These are phyloP conservation scores for Candolleomyces efflorescens DNA, from an alignment of 768 basidiomycete genomes.

Conservation along the genomic window DNA sequence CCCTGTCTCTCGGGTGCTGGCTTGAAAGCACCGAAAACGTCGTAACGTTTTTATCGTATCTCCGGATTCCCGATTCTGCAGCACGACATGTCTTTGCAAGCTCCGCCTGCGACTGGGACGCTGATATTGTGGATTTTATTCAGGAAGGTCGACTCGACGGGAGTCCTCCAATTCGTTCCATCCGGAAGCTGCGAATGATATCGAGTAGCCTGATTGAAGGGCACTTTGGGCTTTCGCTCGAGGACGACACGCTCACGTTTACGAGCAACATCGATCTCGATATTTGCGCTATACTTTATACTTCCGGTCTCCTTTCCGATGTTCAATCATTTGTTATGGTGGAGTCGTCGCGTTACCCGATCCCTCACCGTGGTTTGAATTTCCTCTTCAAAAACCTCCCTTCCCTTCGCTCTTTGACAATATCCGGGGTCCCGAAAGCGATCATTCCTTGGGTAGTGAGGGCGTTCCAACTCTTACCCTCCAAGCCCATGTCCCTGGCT, in stretches of 20 bases:
- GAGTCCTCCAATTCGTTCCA: not conserved
- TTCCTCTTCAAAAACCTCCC: not conserved
- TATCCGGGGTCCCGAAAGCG: not conserved
- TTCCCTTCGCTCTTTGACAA: not conserved
- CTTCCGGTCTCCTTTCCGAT: not conserved
- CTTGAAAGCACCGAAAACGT: not conserved
- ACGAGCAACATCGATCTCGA: not conserved
- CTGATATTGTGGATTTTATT: not conserved
- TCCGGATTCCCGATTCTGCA: not conserved
- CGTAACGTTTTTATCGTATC: not conserved
- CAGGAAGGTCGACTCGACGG: not conserved
- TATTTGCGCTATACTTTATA: not conserved
- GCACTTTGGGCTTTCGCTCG: not conserved
- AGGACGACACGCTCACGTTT: not conserved
- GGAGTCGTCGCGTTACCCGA: not conserved
- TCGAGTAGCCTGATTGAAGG: not conserved
- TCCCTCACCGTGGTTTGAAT: not conserved
- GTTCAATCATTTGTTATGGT: not conserved
- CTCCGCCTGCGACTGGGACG: not conserved
- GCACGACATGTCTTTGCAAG: not conserved
- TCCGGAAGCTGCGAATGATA: not conserved
- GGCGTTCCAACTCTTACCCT: not conserved
- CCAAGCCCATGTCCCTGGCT: not conserved
- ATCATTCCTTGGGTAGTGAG: not conserved
- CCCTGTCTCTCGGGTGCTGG: not conserved